Base-by-base conservation (phyloP, 1,139 yeast genomes). In the Zygosaccharomyces sapae region DNA sequence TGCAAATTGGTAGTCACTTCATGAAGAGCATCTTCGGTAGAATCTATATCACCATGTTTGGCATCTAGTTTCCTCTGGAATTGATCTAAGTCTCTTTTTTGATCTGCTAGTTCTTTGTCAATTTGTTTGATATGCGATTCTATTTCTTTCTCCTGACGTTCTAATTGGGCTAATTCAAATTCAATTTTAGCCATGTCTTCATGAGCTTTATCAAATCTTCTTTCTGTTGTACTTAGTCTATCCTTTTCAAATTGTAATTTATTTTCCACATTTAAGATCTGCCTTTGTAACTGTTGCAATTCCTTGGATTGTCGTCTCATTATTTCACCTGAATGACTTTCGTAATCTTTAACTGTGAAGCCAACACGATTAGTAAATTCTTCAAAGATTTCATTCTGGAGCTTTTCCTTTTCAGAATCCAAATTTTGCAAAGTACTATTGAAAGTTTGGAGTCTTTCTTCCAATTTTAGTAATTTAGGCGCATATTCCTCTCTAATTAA, bases 171-270 rank as follows among this genome's bases (percentile, higher is more conserved):
- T 3, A 70, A 49, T 18, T 59, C 61, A 12, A 55, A 55, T 38
- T 59, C 58, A n/a, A 59, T 51, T 2, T 53, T 51, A n/a, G 59
- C 62, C 10, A 62, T 51, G 44, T 59, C 61, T 2, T 35, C 40
- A 25, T 53, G 46, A 3, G 57, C 55, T 33, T 53, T 61, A 29
- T 61, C 61, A n/a, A 75, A 64, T 53, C 92, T 74, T 1, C 58
- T 58, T 16, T 66, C 57, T 1, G 82, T 76, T 31, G 82, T 83
- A 3, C 65, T 65, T 16, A 77, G 59, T 47, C 85, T 72, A 44
- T 77, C 86, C 13, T 62, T 68, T 60, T 86, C 94, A 66, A 88
- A 87, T 12, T 72, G 70, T 25, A 84, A 61, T 58, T 83, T 85
- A 51, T 77, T 83, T 33, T 79, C 71, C 44, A 86, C 68, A 4